Conservation (phyloP, 2,329 filamentous ascomycete genomes). For the Periconia sp. region DNA sequence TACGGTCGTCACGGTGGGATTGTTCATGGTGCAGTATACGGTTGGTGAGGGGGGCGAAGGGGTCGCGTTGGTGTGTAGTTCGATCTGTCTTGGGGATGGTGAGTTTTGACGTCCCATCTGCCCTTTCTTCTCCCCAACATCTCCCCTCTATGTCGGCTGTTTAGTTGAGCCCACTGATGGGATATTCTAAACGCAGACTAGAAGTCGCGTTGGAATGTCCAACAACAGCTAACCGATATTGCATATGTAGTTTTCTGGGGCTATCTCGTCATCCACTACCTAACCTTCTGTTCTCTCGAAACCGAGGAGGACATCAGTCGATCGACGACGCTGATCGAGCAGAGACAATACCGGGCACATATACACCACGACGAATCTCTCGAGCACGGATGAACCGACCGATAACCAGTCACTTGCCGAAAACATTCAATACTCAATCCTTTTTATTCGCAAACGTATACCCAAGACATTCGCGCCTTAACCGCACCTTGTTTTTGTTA, state of each 20-base stretch:
- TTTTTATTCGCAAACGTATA: too few relatives aligned
- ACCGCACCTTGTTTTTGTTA: too few relatives aligned
- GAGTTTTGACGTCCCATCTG: neutral
- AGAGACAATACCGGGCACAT: neutral
- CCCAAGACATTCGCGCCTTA: too few relatives aligned
- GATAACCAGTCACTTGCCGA: too few relatives aligned
- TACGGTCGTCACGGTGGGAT: neutral
- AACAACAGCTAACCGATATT: neutral
- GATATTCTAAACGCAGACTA: too few relatives aligned
- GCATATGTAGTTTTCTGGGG: neutral
- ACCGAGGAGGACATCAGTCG: neutral
- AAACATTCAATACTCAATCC: too few relatives aligned
- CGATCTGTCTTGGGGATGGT: neutral
- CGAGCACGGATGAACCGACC: too few relatives aligned
- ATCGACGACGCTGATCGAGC: neutral
- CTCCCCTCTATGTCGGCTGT: neutral
- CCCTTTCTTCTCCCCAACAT: neutral
- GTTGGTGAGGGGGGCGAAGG: neutral
- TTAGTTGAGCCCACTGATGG: too few relatives aligned
- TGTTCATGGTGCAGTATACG: neutral
- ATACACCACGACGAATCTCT: too few relatives aligned
- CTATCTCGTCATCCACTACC: neutral
- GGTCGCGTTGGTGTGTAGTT: neutral
- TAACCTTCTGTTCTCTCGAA: neutral
- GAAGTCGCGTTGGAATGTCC: too few relatives aligned